Conservation (phyloP, 768 basidiomycete genomes). For the Lactifluus hygrophoroides region DNA sequence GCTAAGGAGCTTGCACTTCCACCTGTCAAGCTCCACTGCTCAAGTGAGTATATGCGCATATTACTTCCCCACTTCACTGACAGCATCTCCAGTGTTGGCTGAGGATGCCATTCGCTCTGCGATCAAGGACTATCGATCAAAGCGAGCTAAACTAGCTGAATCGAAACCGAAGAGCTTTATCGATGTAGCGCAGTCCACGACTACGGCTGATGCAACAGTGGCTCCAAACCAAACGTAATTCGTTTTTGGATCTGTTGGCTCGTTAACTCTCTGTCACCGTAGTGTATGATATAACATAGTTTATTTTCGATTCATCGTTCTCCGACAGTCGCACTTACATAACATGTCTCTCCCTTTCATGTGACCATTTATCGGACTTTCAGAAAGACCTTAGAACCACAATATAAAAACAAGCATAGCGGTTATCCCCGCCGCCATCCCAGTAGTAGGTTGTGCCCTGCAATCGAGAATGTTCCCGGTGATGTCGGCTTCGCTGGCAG, state of each 20-base stretch:
- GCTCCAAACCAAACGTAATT: constrained; percentile 34
- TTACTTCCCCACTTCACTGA: neutral
- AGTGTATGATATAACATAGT: constrained; percentile 13
- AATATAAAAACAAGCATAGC: no score
- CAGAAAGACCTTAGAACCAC: neutral
- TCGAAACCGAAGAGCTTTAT: constrained; percentile 57
- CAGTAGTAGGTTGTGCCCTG: no score
- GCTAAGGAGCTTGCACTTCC: constrained; percentile 94
- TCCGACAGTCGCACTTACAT: neutral
- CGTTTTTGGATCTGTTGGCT: neutral
- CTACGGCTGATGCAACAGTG: constrained; percentile 45
- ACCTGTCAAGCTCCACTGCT: constrained; percentile 93
- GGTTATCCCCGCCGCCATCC: no score
- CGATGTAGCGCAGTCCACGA: constrained; percentile 53
- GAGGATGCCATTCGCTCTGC: constrained; percentile 99
- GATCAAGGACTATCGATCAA: constrained; percentile 90
- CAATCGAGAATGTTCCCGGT: no score
- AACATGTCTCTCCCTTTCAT: neutral
- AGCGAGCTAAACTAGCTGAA: constrained; percentile 49
- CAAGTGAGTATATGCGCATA: constrained; percentile 48
- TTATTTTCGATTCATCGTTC: neutral
- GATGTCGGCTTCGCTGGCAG: no score
- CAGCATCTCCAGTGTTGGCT: constrained; percentile 65
- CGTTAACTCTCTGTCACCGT: no score
- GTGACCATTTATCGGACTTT: neutral